Evolutionary conservation across 495 filamentous ascomycete species (phyloP), one percentile per base, ranked within the genome.

Genomic region (Neurospora sp.): DNA sequence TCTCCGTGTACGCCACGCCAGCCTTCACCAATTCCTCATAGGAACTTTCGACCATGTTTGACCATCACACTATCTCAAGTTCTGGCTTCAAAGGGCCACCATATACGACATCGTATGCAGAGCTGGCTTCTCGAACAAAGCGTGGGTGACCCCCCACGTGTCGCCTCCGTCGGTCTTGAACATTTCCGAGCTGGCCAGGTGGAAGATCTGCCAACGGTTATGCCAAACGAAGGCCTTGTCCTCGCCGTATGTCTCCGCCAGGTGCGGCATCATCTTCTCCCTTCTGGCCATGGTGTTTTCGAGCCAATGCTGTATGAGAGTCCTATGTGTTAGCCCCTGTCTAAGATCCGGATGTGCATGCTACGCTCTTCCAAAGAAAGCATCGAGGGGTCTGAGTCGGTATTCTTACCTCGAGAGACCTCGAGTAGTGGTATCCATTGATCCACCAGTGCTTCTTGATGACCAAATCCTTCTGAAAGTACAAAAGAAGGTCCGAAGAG

Each of bases 151-250:
- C 7, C 89, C 89, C 87, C 89, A 91, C 6, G 83, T 86, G 72
- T 91, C 87, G 39, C 89, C 89, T 10, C 84, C 85, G 31, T 87
- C 84, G 68, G 82, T 89, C 27, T 84, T 85, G 79, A 91, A 91
- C 70, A 91, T 77, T 80, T 92, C 90, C 69, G 87, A 87, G 76
- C 87, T 90, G 53, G 88, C 89, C 83, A 92, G 83, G 77, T 91
- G 90, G 75, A 90, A 92, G 72, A 90, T 85, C 82, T 90, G 85
- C 90, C 89, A 92, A 73, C 89, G 81, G 77, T 90, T 83, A 75
- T 84, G 90, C 90, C 88, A 91, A 74, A 83, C 85, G 65, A 76
- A 74, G 10, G 84, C 83, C 37, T 87, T 82, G 6, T 85, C 80
- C 74, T 85, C 83, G 4, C 89, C 88, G 77, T 90, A 90, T 39